A percentile compares a stretch with the other conserved stretches of the same genome.
These are phyloP conservation scores for Kandelia obovata DNA, from an alignment of 345 rosid genomes.

Conservation along the genomic window DNA sequence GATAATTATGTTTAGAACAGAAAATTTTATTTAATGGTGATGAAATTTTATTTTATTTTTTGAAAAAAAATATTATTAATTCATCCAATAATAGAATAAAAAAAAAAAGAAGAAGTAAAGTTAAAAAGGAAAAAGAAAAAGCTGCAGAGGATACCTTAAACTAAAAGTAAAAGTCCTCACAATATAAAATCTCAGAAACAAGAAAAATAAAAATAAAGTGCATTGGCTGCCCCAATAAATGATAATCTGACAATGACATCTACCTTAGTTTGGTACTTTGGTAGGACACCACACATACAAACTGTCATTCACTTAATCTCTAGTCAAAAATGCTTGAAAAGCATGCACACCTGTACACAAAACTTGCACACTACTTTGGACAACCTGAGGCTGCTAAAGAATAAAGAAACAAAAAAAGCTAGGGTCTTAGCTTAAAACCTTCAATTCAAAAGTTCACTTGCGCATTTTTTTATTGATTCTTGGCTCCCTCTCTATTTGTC, in stretches of 20 bases:
- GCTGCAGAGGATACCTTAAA: too few relatives aligned
- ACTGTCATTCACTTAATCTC: conserved; percentile 8
- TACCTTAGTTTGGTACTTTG: conserved; percentile 15
- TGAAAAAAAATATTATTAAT: too few relatives aligned
- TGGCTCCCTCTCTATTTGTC: conserved; percentile 8
- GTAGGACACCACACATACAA: conserved; percentile 24
- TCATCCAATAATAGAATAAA: too few relatives aligned
- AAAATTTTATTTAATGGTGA: too few relatives aligned
- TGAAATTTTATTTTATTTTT: too few relatives aligned
- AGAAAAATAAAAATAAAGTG: background rate
- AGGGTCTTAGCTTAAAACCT: conserved; percentile 4
- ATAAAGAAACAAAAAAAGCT: conserved; percentile 10
- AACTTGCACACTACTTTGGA: background rate
- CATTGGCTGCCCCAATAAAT: background rate
- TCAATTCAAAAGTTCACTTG: conserved; percentile 18
- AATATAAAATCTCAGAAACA: too few relatives aligned
- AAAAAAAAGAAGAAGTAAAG: too few relatives aligned
- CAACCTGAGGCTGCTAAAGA: background rate
- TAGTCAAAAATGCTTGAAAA: conserved; percentile 9
- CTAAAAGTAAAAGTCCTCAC: too few relatives aligned
- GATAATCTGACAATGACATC: conserved; percentile 13
- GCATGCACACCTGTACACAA: background rate
- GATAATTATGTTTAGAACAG: too few relatives aligned
- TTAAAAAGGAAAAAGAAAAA: too few relatives aligned
- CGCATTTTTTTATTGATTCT: background rate